Base-by-base conservation (phyloP, 345 rosid genomes). In the Mangifera indica region DNA sequence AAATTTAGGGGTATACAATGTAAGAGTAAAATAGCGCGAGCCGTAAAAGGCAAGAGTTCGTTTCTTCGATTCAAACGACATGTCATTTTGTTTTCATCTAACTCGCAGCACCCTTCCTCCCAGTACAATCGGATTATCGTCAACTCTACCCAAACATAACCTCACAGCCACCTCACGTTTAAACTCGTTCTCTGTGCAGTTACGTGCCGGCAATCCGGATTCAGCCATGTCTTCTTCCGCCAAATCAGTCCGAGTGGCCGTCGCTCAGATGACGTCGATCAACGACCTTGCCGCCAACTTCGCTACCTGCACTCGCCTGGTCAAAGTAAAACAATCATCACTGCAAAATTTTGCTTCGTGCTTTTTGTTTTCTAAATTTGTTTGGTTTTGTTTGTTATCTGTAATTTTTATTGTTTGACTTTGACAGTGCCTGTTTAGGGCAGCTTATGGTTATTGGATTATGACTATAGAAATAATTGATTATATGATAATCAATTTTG, bases 261-360 rank as follows among this genome's bases (percentile, higher is more conserved):
- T 93, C n/a, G 93, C 85, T 71, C 98, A 92, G 87, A 94, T 94
- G 97, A 92, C 98, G 42, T 92, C 98, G 29, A 63, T 89, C 82
- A 89, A 87, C 84, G 97, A 94, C 71, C 74, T 92, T 63, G 87
- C 93, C 64, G 44, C 90, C 78, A 94, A 94, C 71, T 87, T 89
- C 79, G 83, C 91, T 69, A 88, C 98, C 67, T 94, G 98, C 84
- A 82, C 97, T 69, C 91, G 91, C 80, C 97, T 94, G 53, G 92
- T 82, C 62, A 90, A 90, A 76, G 98, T 94, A 75, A 34, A 5
- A 25, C 18, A 6, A n/a, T 45, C 44, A 14, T 40, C 26, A 7
- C 53, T 52, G 11, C 4, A 7, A 71, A 34, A n/a, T 26, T 60
- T 22, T 60, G 37, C 6, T 34, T 34, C 17, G 18, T 29, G 1